phyloP scores from a whole-genome alignment of 2,329 filamentous ascomycete species.

The Penicillium psychrosexuale region DNA sequence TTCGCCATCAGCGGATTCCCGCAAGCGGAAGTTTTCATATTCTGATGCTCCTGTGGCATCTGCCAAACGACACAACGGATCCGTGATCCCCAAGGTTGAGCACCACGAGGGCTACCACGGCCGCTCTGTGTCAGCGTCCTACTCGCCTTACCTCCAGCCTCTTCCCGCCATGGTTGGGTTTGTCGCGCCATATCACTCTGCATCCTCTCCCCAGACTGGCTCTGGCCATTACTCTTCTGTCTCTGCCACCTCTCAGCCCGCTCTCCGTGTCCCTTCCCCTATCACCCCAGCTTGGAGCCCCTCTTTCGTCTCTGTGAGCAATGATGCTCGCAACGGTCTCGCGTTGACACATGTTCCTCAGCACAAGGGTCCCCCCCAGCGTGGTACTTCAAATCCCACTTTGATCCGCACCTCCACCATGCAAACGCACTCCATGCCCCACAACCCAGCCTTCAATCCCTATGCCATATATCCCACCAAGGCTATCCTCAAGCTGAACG shows the following conservation, averaged over 20 bases:
- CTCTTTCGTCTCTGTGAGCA: constrained; percentile 47
- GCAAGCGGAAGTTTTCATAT: constrained; percentile 56
- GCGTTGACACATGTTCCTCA: constrained; percentile 39
- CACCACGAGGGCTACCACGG: constrained; percentile 51
- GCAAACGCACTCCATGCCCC: constrained; percentile 50
- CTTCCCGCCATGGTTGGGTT: constrained; percentile 44
- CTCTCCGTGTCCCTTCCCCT: constrained; percentile 49
- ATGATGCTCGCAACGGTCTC: constrained; percentile 44
- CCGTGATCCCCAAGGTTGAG: constrained; percentile 49
- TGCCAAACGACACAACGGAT: constrained; percentile 47
- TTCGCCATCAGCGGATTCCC: constrained; percentile 42
- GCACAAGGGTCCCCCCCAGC: constrained; percentile 44
- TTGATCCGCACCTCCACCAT: constrained; percentile 67
- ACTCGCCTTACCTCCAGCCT: constrained; percentile 51
- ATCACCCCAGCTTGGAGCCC: constrained; percentile 49
- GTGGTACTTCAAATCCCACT: constrained; percentile 53
- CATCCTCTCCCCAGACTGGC: constrained; percentile 42
- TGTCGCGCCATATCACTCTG: constrained; percentile 37
- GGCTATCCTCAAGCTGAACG: constrained; percentile 78
- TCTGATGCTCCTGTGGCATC: constrained; percentile 48
- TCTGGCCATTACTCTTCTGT: constrained; percentile 42
- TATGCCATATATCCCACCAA: constrained; percentile 81
- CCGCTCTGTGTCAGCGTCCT: constrained; percentile 48
- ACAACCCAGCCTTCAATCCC: constrained; percentile 63
- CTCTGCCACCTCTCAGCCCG: constrained; percentile 42